Conservation (phyloP, 2,329 filamentous ascomycete genomes). For the Cryphonectria japonica region DNA sequence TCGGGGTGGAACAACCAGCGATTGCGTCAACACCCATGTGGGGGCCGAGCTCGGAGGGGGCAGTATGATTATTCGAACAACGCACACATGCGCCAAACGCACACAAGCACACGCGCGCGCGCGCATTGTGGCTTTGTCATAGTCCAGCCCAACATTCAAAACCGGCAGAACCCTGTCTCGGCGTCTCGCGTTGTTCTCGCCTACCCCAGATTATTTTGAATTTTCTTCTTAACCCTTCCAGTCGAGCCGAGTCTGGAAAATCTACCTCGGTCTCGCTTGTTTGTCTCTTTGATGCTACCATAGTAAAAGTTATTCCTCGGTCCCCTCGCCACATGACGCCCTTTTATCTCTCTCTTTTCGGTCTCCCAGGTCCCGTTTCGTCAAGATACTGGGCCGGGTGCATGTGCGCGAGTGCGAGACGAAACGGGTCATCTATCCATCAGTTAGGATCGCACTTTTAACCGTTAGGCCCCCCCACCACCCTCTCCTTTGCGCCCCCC, state of each 20-base stretch:
- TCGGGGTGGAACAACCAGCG: neutral
- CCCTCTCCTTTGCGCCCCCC: neutral
- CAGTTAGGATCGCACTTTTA: neutral
- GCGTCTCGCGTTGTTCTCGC: neutral
- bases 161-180: neutral
- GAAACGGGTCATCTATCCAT: neutral
- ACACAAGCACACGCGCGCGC: neutral
- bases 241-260: neutral
- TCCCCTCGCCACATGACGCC: neutral
- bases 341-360: no score
- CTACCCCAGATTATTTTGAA: neutral
- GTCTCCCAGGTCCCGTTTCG: no score
- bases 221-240: neutral
- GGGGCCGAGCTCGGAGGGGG: slow-evolving; percentile 2
- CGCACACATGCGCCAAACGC: neutral
- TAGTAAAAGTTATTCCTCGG: neutral
- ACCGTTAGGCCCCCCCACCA: no score
- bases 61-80: slow-evolving; percentile 1
- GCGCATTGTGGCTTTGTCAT: slow-evolving; percentile 1
- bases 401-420: neutral
- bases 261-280: neutral
- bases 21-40: slow-evolving; percentile 6
- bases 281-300: no score
- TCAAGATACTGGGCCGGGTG: no score
- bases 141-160: neutral